Conservation (phyloP, 805 yeast genomes). For the Spathaspora hagerdaliae region DNA sequence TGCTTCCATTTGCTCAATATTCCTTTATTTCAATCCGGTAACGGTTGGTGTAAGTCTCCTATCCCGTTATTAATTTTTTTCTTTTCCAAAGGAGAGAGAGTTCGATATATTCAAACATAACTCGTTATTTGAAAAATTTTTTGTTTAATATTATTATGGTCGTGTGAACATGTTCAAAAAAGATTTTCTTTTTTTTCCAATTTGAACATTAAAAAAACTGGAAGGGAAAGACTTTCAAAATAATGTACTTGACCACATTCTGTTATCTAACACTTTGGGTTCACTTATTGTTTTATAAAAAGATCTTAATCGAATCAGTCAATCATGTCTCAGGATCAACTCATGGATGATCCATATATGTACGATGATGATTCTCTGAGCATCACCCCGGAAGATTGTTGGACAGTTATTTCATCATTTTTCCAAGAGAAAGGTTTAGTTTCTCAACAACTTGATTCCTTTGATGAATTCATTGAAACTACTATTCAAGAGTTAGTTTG, state of each 20-base stretch:
- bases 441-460: slow-evolving; percentile 96
- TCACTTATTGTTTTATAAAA: neutral
- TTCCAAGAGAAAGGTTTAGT: slow-evolving; percentile 96
- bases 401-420: slow-evolving; percentile 96
- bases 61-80: too few species aligned
- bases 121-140: neutral
- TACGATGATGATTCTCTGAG: slow-evolving; percentile 61
- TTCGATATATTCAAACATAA: too few species aligned
- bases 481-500: slow-evolving; percentile 95
- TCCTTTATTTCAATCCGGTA: neutral
- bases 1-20: neutral
- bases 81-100: too few species aligned
- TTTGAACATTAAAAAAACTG: neutral
- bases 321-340: slow-evolving; percentile 13
- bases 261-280: neutral
- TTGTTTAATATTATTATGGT: neutral
- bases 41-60: too few species aligned
- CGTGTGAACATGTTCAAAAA: neutral
- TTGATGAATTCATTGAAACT: slow-evolving; percentile 94
- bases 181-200: neutral
- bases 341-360: slow-evolving; percentile 58
- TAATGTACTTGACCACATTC: too few species aligned
- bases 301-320: neutral
- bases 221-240: too few species aligned
- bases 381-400: slow-evolving; percentile 97